Conservation (phyloP, 257 asterid genomes). For the Solanum okadae region DNA sequence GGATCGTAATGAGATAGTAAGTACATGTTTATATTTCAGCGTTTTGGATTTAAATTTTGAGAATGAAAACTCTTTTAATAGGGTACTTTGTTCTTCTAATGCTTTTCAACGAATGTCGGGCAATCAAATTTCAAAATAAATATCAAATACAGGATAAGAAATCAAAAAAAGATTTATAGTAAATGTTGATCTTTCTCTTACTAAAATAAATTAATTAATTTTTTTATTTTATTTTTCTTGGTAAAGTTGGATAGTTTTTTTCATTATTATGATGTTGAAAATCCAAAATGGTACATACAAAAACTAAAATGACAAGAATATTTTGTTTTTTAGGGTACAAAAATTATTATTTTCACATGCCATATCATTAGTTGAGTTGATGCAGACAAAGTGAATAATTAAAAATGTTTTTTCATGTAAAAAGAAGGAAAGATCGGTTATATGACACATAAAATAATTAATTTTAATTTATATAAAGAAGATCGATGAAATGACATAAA, state of each 20-base stretch:
- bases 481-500: too few relatives aligned
- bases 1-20: not conserved
- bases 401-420: not conserved
- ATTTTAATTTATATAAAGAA: not conserved
- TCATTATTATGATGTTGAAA: not conserved
- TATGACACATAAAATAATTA: not conserved
- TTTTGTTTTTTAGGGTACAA: not conserved
- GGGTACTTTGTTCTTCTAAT: not conserved
- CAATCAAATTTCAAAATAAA: not conserved
- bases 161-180: not conserved
- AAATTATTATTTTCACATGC: not conserved
- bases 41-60: not conserved
- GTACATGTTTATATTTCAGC: not conserved
- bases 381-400: not conserved
- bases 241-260: not conserved
- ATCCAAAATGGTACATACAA: not conserved
- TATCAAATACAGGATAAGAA: not conserved
- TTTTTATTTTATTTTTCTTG: not conserved
- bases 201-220: not conserved
- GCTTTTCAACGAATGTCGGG: fast-evolving
- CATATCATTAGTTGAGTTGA: not conserved
- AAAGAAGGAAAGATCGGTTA: not conserved
- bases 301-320: not conserved
- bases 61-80: not conserved
- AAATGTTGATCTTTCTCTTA: not conserved